phyloP scores from a whole-genome alignment of 305 asterid species.

The Salvia sclarea region DNA sequence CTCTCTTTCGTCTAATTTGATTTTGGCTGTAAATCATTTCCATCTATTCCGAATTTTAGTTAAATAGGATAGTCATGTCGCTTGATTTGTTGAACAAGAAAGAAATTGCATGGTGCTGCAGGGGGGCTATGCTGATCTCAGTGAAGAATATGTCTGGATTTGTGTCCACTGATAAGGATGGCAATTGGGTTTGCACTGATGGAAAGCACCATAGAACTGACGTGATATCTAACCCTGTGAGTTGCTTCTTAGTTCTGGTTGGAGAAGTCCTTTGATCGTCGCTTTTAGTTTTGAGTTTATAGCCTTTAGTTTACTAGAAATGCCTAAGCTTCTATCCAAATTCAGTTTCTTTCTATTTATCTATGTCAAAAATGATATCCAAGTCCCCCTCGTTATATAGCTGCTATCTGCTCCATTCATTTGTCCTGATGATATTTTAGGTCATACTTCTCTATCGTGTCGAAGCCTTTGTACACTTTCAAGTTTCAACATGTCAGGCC shows the following conservation, averaged over 20 bases:
- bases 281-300: slow-evolving; percentile 5
- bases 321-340: background rate
- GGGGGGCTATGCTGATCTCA: slow-evolving; percentile 57
- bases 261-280: background rate
- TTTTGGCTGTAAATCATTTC: background rate
- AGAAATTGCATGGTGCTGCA: slow-evolving; percentile 32
- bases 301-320: background rate
- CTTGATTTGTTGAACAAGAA: slow-evolving; percentile 4
- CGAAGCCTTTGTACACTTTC: background rate
- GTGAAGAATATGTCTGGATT: slow-evolving; percentile 58
- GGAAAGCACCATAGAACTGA: slow-evolving; percentile 44
- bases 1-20: background rate
- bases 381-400: background rate
- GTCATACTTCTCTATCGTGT: slow-evolving; percentile 9
- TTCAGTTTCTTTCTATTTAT: background rate
- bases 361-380: background rate
- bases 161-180: slow-evolving; percentile 57
- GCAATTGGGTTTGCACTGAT: slow-evolving; percentile 55
- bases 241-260: slow-evolving; percentile 29
- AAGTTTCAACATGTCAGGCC: slow-evolving; percentile 19
- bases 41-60: background rate
- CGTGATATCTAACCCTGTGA: slow-evolving; percentile 61
- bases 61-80: background rate
- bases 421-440: slow-evolving; percentile 5
- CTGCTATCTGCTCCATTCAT: background rate